Base-by-base conservation (phyloP, 2,329 filamentous ascomycete genomes). In the Epichloe sp. region DNA sequence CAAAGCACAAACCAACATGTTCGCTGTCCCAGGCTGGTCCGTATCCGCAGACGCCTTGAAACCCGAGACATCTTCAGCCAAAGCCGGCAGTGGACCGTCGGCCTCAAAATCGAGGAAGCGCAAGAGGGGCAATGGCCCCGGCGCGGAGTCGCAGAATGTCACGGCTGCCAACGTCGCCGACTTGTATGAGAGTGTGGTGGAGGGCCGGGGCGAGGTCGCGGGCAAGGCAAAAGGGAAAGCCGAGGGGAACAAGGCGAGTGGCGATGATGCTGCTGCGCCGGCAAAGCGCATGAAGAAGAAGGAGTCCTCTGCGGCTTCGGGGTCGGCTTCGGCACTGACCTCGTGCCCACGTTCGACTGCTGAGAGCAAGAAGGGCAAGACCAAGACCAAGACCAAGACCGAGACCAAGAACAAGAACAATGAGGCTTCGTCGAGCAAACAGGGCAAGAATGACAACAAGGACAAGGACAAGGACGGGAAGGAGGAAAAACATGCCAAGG, bases 1-100 rank as follows among this genome's bases (percentile, higher is more conserved):
- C 17, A 23, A 48, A 12, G n/a, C 8, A 23, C 14, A 21, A 35
- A 42, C 49, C 49, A 57, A 45, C 52, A 91, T 97, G 91, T 97
- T 97, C 67, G 84, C 89, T 10, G 90, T 97, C 34, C 86, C 87
- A 62, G 93, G 93, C 59, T 96, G 91, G 90, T 88, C 88, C 40
- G 76, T 96, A 37, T 80, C 87, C 51, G 77, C 83, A 55, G 79
- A 82, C 57, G 72, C 71, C 49, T 78, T 94, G 56, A 88, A 88
- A 68, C 69, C 80, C 34, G 88, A 95, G 68, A 77, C 72, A 54
- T 53, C 57, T 11, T 54, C 65, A 47, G 57, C 64, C 36, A 41
- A 37, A 8, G 62, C 60, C 45, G 59, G 60, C 35, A 64, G 59
- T 37, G 64, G 62, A 23, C 58, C 62, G 21, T 60, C 68, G 2